Conservation (phyloP, 768 basidiomycete species). For the Tulasnella sp. region DNA sequence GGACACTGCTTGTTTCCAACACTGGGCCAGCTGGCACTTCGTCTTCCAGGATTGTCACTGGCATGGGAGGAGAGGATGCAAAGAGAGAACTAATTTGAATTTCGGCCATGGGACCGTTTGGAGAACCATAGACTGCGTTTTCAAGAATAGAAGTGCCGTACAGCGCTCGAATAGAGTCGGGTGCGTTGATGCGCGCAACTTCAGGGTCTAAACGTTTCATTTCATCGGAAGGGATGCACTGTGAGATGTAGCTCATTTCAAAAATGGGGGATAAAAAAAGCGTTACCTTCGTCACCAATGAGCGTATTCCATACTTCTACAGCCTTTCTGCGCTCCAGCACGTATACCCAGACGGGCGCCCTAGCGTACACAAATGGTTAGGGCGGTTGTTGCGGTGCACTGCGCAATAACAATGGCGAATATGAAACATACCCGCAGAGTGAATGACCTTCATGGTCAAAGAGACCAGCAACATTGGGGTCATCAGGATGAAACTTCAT, state of each 20-base stretch:
- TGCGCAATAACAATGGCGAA: neutral
- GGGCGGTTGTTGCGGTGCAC: slow-evolving; percentile 32
- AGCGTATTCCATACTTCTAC: slow-evolving; percentile 69
- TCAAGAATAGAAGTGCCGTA: slow-evolving; percentile 43
- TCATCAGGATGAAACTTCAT: slow-evolving; percentile 84
- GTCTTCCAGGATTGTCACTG: slow-evolving; percentile 44
- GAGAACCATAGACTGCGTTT: slow-evolving; percentile 61
- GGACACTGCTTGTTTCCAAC: too few relatives aligned
- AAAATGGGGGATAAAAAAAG: neutral
- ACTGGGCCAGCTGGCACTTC: slow-evolving; percentile 7
- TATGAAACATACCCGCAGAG: slow-evolving; percentile 54
- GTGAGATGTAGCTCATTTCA: neutral
- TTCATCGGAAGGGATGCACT: neutral
- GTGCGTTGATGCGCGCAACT: slow-evolving; percentile 39
- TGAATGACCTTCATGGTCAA: slow-evolving; percentile 61
- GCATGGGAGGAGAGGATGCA: slow-evolving; percentile 72
- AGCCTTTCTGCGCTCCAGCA: slow-evolving; percentile 68
- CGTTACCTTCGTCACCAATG: slow-evolving; percentile 37
- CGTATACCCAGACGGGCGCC: slow-evolving; percentile 40
- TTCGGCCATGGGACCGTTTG: slow-evolving; percentile 56
- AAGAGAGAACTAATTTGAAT: slow-evolving; percentile 67
- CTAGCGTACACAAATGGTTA: neutral
- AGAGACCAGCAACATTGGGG: slow-evolving; percentile 63
- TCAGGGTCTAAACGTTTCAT: slow-evolving; percentile 34
- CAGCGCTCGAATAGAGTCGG: slow-evolving; percentile 56